Evolutionary conservation across 2,329 filamentous ascomycete genomes (phyloP).

Genomic region (Cladosporium velox): DNA sequence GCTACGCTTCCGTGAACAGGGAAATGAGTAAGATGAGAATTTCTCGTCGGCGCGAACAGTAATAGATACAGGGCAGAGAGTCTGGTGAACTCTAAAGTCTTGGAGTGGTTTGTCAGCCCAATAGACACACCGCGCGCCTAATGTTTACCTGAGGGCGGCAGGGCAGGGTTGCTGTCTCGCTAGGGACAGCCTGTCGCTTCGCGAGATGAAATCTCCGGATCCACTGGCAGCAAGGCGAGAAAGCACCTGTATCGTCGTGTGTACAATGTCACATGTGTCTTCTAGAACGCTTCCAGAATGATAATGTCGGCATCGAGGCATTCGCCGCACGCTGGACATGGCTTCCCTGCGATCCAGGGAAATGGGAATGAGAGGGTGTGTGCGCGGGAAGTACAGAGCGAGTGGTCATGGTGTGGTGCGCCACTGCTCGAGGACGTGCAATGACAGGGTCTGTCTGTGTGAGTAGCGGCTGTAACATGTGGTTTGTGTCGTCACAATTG

Average conservation of each 20-base stretch:
- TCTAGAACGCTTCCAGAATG: slow-evolving; percentile 14
- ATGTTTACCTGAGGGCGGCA: neutral
- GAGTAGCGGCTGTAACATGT: neutral
- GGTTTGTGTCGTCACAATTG: slow-evolving; percentile 1
- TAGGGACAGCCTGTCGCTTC: slow-evolving; percentile 9
- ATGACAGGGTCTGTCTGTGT: neutral
- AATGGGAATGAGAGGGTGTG: neutral
- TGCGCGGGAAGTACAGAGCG: neutral
- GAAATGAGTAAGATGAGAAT: neutral
- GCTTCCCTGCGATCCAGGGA: slow-evolving; percentile 6
- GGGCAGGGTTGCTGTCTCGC: neutral
- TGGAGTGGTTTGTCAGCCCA: neutral
- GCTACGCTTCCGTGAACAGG: neutral
- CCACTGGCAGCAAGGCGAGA: neutral
- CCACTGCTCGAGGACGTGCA: slow-evolving; percentile 2
- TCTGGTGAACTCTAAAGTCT: neutral
- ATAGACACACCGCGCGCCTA: neutral
- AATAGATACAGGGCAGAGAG: neutral
- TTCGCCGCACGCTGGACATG: slow-evolving; percentile 9
- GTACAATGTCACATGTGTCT: neutral
- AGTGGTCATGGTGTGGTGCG: slow-evolving; percentile 6
- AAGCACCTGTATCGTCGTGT: neutral
- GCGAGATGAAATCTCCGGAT: slow-evolving; percentile 3
- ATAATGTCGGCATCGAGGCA: slow-evolving; percentile 7
- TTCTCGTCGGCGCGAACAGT: neutral